Conservation (phyloP, 2,329 filamentous ascomycete species). For the Aspergillus alliaceus region DNA sequence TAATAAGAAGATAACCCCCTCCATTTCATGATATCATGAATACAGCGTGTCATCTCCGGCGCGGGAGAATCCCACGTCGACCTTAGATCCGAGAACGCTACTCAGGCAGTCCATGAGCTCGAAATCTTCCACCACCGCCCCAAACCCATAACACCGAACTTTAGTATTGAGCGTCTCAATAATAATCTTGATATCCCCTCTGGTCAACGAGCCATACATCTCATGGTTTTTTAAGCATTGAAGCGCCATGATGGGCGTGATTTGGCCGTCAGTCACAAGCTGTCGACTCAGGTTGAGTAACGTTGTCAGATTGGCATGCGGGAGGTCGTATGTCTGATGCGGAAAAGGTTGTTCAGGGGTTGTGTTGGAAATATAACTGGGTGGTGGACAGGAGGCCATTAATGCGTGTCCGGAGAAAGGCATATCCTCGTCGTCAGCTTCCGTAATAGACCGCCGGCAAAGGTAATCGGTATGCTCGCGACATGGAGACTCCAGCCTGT, state of each 20-base stretch:
- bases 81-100: slow-evolving; percentile 57
- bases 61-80: slow-evolving; percentile 28
- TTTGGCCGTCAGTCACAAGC: slow-evolving; percentile 75
- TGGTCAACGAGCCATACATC: slow-evolving; percentile 64
- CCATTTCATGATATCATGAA: slow-evolving; percentile 18
- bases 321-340: slow-evolving; percentile 77
- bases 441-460: slow-evolving; percentile 70
- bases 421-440: slow-evolving; percentile 61
- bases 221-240: slow-evolving; percentile 75
- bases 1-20: not conserved
- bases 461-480: slow-evolving; percentile 69
- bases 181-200: slow-evolving; percentile 69
- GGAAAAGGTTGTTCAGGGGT: slow-evolving; percentile 56
- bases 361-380: slow-evolving; percentile 57
- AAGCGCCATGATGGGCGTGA: slow-evolving; percentile 96
- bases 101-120: slow-evolving; percentile 70
- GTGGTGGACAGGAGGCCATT: slow-evolving; percentile 88
- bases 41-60: slow-evolving; percentile 35
- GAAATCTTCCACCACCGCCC: slow-evolving; percentile 69
- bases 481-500: slow-evolving; percentile 57
- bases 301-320: slow-evolving; percentile 73
- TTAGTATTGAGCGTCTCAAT: slow-evolving; percentile 74
- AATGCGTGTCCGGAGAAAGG: slow-evolving; percentile 79
- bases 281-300: slow-evolving; percentile 81
- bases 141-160: slow-evolving; percentile 86